Conservation (phyloP, 1,139 yeast genomes). For the Debaryomycetaceae sp. region DNA sequence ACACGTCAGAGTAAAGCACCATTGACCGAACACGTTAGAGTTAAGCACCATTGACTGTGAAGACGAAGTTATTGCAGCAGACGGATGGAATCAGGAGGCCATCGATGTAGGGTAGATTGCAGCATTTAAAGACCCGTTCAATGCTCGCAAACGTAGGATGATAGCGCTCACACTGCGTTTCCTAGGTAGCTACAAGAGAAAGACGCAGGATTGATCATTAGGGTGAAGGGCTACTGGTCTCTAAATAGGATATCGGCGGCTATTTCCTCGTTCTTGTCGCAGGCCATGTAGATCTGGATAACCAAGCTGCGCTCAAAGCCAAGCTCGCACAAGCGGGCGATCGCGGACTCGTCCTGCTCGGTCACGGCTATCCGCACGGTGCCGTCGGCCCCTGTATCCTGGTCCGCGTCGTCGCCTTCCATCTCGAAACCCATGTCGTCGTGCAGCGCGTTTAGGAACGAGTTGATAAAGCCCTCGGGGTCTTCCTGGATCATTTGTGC, state of each 20-base stretch:
- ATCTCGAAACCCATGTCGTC: constrained; percentile 35
- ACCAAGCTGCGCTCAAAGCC: constrained; percentile 87
- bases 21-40: no score
- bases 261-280: constrained; percentile 94
- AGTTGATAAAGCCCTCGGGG: constrained; percentile 76
- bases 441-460: constrained; percentile 52
- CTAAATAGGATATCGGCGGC: constrained; percentile 85
- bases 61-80: no score
- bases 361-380: constrained; percentile 51
- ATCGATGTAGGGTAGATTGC: constrained; percentile 2
- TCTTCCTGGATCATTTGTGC: constrained; percentile 75
- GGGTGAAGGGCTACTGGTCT: constrained; percentile 27
- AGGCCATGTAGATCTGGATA: constrained; percentile 92
- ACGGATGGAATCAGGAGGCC: no score
- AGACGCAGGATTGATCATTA: no score
- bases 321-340: constrained; percentile 75
- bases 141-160: no score
- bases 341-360: constrained; percentile 80
- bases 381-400: constrained; percentile 20
- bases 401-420: constrained; percentile 24
- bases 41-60: no score
- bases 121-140: constrained; percentile 1
- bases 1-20: no score
- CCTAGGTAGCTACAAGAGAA: no score
- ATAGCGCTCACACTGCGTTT: no score